Conservation (phyloP, 2,329 filamentous ascomycete species). For the Hymenotorrendiella dingleyae region DNA sequence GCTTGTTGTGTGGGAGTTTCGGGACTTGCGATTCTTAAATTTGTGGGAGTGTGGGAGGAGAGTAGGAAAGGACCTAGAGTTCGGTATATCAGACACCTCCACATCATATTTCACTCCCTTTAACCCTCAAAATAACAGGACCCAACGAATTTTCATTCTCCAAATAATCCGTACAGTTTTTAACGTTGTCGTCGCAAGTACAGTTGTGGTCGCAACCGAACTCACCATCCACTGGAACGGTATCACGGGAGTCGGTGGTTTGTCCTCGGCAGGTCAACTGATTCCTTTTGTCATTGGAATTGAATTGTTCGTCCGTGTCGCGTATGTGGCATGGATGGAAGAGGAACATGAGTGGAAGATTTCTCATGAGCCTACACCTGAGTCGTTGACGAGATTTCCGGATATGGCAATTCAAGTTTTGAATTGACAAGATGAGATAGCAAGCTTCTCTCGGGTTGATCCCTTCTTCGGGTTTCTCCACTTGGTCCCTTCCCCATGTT, state of each 20-base stretch:
- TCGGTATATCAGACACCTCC: too few species aligned
- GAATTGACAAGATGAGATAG: background rate
- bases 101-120: too few species aligned
- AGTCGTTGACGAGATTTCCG: background rate
- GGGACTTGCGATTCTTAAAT: background rate
- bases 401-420: background rate
- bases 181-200: constrained; percentile 7
- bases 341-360: background rate
- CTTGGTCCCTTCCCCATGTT: too few species aligned
- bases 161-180: constrained; percentile 7
- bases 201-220: constrained; percentile 14
- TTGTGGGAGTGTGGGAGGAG: background rate
- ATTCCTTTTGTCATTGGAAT: constrained; percentile 26
- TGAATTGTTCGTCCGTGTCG: constrained; percentile 1
- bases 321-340: background rate
- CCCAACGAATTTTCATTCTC: background rate
- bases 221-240: constrained; percentile 23
- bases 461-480: too few species aligned
- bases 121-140: too few species aligned
- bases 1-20: constrained; percentile 6
- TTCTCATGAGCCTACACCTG: background rate
- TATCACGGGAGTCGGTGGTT: constrained; percentile 17
- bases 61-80: too few species aligned
- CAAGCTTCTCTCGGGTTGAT: too few species aligned
- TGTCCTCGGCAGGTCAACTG: constrained; percentile 21